Evolutionary conservation across 208 protist genomes (phyloP).

Genomic region (Phytomonas sp.): DNA sequence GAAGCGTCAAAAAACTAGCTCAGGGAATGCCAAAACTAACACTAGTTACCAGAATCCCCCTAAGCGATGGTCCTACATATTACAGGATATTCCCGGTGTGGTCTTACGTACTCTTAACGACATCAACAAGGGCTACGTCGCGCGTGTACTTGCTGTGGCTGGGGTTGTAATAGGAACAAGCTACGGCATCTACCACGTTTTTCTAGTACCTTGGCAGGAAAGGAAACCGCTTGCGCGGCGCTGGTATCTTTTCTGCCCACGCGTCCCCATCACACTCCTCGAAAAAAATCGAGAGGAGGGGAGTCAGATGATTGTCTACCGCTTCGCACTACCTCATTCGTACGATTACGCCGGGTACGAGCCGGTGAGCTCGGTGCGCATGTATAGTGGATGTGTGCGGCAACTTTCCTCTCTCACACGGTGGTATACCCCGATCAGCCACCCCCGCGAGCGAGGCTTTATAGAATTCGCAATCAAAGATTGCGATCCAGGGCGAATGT

Average conservation of each 20-base stretch:
- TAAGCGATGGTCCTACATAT: conserved; percentile 61
- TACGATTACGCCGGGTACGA: conserved; percentile 86
- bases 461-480: conserved; percentile 83
- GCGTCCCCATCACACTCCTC: conserved; percentile 65
- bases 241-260: conserved; percentile 40
- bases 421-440: conserved; percentile 85
- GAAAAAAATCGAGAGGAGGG: conserved; percentile 44
- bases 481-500: conserved; percentile 73
- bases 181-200: conserved; percentile 34
- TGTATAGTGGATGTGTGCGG: conserved; percentile 37
- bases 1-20: conserved; percentile 12
- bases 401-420: conserved; percentile 45
- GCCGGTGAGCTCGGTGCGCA: conserved; percentile 69
- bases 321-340: conserved; percentile 70
- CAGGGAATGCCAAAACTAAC: not conserved
- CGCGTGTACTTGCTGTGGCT: conserved; percentile 25
- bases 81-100: conserved; percentile 56
- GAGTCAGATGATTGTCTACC: conserved; percentile 56
- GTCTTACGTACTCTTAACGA: conserved; percentile 35
- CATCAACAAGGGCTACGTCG: conserved; percentile 65
- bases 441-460: conserved; percentile 61
- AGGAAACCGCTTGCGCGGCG: conserved; percentile 58
- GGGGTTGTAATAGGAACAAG: conserved; percentile 18
- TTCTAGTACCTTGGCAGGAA: conserved; percentile 48
- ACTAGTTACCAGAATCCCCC: not conserved